Conservation (phyloP, 805 yeast species). For the Cyberlindnera veronae region DNA sequence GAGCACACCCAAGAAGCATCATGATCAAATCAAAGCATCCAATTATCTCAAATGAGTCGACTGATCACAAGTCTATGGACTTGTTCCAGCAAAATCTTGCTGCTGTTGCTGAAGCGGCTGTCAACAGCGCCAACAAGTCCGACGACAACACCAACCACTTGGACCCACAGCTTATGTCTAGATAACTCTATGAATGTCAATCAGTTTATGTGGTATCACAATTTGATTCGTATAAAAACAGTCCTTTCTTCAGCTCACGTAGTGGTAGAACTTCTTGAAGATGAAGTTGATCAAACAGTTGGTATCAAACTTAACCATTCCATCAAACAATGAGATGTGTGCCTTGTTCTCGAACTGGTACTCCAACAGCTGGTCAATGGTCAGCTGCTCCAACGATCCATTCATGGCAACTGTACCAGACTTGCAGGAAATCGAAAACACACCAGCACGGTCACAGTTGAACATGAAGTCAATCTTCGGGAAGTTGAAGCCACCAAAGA, state of each 20-base stretch:
- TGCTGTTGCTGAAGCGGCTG: slow-evolving; percentile 29
- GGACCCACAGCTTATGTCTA: slow-evolving; percentile 19
- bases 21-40: not conserved
- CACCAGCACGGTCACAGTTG: slow-evolving; percentile 70
- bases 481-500: slow-evolving; percentile 43
- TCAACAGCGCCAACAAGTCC: slow-evolving; percentile 11
- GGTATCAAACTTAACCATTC: slow-evolving; percentile 66
- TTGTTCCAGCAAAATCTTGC: slow-evolving; percentile 23
- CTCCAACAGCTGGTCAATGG: slow-evolving; percentile 68
- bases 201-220: too few relatives aligned
- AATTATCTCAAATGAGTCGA: not conserved
- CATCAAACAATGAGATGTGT: slow-evolving; percentile 56
- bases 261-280: slow-evolving; percentile 70
- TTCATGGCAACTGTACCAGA: slow-evolving; percentile 66
- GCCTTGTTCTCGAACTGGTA: slow-evolving; percentile 67
- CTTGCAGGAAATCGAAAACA: slow-evolving; percentile 71
- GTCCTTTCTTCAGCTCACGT: slow-evolving; percentile 9
- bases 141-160: slow-evolving; percentile 9
- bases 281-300: slow-evolving; percentile 64
- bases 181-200: too few relatives aligned
- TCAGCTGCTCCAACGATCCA: slow-evolving; percentile 48
- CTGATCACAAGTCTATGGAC: not conserved
- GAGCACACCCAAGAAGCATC: slow-evolving; percentile 1
- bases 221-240: slow-evolving; percentile 1
- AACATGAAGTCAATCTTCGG: slow-evolving; percentile 73